phyloP scores from a whole-genome alignment of 2,329 filamentous ascomycete species.

The Aspergillus fructus region DNA sequence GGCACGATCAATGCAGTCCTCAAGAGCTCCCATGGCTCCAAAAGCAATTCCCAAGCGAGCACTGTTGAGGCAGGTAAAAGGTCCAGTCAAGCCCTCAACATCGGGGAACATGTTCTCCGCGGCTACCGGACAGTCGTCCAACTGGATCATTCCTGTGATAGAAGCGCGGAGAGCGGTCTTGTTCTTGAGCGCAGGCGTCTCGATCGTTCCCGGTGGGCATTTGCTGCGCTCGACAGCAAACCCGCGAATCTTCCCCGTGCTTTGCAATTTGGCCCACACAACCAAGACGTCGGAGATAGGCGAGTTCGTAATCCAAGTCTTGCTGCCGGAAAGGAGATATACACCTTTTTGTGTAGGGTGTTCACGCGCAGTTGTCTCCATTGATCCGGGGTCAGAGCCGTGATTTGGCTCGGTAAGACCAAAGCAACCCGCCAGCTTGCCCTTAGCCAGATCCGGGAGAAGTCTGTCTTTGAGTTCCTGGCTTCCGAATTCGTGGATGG shows the following conservation, averaged over 20 bases:
- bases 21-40: constrained; percentile 88
- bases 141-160: constrained; percentile 96
- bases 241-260: constrained; percentile 89
- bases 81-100: constrained; percentile 80
- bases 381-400: constrained; percentile 84
- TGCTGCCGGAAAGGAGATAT: constrained; percentile 74
- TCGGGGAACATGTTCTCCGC: constrained; percentile 92
- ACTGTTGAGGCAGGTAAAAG: constrained; percentile 92
- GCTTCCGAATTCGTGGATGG: constrained; percentile 84
- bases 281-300: constrained; percentile 82
- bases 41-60: constrained; percentile 92
- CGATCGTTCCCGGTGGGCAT: constrained; percentile 83
- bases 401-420: constrained; percentile 92
- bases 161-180: constrained; percentile 93
- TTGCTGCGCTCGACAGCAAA: constrained; percentile 84
- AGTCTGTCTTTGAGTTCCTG: constrained; percentile 83
- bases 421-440: constrained; percentile 80
- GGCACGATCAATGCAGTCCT: constrained; percentile 82
- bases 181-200: constrained; percentile 89
- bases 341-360: constrained; percentile 83
- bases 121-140: constrained; percentile 86
- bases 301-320: constrained; percentile 96
- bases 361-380: constrained; percentile 83
- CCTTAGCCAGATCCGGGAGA: constrained; percentile 76
- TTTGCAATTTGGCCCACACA: constrained; percentile 90